Base-by-base conservation (phyloP, 1,284 basidiomycete genomes). In the Trichosporon sp. region DNA sequence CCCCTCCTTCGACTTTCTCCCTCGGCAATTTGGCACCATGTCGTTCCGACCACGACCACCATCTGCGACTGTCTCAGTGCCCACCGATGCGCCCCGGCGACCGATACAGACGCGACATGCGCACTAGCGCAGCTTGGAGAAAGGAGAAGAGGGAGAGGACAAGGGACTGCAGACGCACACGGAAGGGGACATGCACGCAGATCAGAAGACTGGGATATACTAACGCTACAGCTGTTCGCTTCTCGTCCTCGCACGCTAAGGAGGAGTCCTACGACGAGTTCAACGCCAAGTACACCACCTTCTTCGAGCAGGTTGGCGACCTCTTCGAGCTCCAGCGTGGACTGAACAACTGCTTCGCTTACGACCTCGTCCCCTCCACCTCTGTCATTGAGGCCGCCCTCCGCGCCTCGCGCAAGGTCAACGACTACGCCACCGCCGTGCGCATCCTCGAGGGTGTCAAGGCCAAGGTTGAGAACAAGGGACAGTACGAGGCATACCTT, bases 341-440 rank as follows among this genome's bases (percentile, higher is more conserved):
- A 65, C 88, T 99, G 78, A 99, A 99, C 89, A 99, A 99, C 89
- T 97, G 94, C 86, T 99, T 99, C 83, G 93, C 96, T 1, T 96
- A 99, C 85, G 96, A 99, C 85, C 89, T 99, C 75, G 97, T 99
- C 32, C 96, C 96, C 61, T 90, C 94, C 8, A 90, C 93, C 64
- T 86, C 89, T 71, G 94, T 98, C 78, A 87, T 98, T 74, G 94
- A 96, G 86, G 91, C 92, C 74, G 96, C 96, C 54, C 87, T 98
- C 75, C 89, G 90, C 73, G 94, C 95, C 68, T 90, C 93, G 48
- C 89, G 96, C 78, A 90, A 95, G 79, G 94, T 98, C 76, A 92
- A 98, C 86, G 95, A 98, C 88, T 98, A 92, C 85, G 91, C 95
- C 65, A 98, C 96, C 64, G 96, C 96, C 68, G 94, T 98, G 74